These are phyloP conservation scores for Mycena venus DNA, from an alignment of 768 basidiomycete genomes.

Conservation along the genomic window DNA sequence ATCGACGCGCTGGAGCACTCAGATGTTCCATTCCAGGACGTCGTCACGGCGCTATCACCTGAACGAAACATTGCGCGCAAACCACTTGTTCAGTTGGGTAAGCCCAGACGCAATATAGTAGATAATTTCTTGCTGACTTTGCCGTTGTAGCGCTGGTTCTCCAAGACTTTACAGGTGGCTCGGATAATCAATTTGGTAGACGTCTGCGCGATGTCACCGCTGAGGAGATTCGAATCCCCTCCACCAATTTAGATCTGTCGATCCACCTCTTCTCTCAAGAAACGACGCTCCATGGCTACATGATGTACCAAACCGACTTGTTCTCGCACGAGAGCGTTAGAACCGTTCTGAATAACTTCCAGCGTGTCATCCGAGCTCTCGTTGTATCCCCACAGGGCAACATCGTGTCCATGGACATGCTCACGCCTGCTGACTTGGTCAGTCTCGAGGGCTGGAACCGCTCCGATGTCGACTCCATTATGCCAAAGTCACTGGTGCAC, in stretches of 20 bases:
- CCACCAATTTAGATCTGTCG: background rate
- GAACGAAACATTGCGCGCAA: slow-evolving; percentile 1
- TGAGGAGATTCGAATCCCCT: slow-evolving; percentile 5
- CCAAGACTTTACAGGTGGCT: slow-evolving; percentile 1
- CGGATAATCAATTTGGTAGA: slow-evolving; percentile 5
- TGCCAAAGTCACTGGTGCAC: background rate
- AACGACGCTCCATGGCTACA: slow-evolving; percentile 1
- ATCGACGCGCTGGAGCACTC: slow-evolving; percentile 2
- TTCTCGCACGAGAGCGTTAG: slow-evolving; percentile 1
- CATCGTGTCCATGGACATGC: slow-evolving; percentile 1
- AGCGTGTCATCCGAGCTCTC: background rate
- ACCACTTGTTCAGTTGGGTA: background rate
- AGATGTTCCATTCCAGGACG: background rate
- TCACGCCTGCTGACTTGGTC: slow-evolving; percentile 3
- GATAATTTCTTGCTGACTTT: background rate
- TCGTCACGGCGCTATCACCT: background rate
- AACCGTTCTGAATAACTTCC: background rate
- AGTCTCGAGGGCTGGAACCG: slow-evolving; percentile 1
- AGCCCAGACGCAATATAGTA: background rate
- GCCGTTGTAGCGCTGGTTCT: background rate
- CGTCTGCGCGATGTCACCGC: background rate
- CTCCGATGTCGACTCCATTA: background rate
- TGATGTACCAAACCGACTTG: slow-evolving; percentile 6
- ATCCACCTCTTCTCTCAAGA: slow-evolving; percentile 2
- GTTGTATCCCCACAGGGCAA: background rate